Conservation (phyloP, 2,329 filamentous ascomycete genomes). For the Aspergillus udagawae region DNA sequence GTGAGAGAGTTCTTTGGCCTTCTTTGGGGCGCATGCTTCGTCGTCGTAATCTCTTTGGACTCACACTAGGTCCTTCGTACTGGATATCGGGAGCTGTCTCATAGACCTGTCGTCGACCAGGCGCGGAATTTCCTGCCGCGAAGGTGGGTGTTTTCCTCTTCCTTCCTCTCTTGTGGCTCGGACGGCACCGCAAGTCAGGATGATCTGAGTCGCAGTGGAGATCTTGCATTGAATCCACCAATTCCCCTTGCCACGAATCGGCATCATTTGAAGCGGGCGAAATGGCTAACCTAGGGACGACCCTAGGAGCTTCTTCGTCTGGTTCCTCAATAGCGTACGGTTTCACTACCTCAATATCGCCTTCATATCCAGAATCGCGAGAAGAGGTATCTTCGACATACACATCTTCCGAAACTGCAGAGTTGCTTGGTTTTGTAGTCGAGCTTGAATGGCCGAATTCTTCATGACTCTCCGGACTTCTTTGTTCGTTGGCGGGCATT, state of each 20-base stretch:
- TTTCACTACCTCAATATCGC: neutral
- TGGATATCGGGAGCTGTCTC: constrained; percentile 7
- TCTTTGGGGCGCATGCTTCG: constrained; percentile 18
- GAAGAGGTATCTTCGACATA: neutral
- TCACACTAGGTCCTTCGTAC: constrained; percentile 9
- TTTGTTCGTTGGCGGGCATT: neutral
- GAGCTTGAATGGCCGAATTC: neutral
- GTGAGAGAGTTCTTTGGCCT: constrained; percentile 9
- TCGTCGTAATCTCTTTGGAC: constrained; percentile 25
- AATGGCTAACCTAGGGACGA: neutral
- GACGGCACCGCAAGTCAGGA: constrained; percentile 4
- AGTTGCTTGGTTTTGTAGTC: neutral
- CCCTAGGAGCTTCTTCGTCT: neutral
- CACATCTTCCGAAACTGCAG: neutral
- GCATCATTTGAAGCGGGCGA: neutral
- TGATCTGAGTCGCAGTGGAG: constrained; percentile 27
- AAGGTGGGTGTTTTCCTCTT: constrained; percentile 32
- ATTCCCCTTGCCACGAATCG: constrained; percentile 24
- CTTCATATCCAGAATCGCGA: neutral
- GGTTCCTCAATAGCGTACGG: neutral
- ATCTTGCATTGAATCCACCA: constrained; percentile 31
- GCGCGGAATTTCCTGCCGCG: constrained; percentile 8
- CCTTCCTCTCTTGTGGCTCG: constrained; percentile 23
- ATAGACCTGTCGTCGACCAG: neutral
- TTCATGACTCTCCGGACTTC: neutral